Conservation (phyloP, 2,329 filamentous ascomycete species). For the Alternaria angustiovoidea region DNA sequence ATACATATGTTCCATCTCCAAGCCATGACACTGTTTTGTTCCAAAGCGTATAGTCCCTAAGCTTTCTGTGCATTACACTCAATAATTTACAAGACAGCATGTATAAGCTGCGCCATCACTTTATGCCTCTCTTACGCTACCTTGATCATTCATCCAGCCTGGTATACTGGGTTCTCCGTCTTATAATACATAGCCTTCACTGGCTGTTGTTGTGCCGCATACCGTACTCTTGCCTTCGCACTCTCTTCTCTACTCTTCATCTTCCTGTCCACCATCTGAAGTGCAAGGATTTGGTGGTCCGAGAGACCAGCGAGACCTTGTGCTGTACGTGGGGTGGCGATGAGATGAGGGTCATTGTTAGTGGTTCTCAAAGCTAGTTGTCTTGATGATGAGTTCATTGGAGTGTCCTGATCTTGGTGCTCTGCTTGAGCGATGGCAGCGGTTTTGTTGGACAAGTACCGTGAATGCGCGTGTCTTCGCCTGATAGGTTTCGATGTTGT, state of each 20-base stretch:
- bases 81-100: neutral
- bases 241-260: conserved; percentile 5
- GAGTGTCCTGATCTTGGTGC: neutral
- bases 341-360: neutral
- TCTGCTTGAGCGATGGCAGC: neutral
- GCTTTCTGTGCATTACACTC: neutral
- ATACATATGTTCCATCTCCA: no score
- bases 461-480: neutral
- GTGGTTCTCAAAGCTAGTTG: neutral
- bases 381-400: neutral
- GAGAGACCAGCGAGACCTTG: neutral
- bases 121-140: no score
- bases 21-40: no score
- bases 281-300: neutral
- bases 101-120: neutral
- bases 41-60: neutral
- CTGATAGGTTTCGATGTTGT: neutral
- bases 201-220: conserved; percentile 5
- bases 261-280: conserved; percentile 4
- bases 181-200: conserved; percentile 10
- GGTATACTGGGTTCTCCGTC: conserved; percentile 14
- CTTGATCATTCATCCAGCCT: conserved; percentile 1
- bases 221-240: neutral
- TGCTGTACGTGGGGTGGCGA: neutral
- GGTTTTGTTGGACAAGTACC: neutral